Percentiles rank a stretch among this genome's conserved stretches.
phyloP scores from a whole-genome alignment of 768 basidiomycete species.

The Tylopilus subfusipes region DNA sequence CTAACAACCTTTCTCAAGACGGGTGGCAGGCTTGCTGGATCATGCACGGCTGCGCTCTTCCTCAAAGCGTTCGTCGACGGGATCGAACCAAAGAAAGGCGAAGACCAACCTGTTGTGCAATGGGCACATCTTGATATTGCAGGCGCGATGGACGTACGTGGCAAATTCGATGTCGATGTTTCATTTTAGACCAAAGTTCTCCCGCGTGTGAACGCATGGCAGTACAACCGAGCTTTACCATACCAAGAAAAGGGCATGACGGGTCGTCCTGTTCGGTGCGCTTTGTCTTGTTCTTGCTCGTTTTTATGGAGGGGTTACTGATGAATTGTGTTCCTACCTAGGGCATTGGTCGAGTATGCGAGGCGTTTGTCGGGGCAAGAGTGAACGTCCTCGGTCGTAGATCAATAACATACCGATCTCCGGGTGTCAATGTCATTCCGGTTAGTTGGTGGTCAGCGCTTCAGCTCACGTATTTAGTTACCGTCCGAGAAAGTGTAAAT shows the following conservation, averaged over 20 bases:
- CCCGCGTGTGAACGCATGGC: not conserved
- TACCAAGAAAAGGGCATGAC: conserved; percentile 79
- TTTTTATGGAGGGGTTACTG: not conserved
- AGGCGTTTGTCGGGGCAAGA: conserved; percentile 24
- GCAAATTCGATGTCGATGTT: conserved; percentile 5
- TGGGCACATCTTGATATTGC: conserved; percentile 92
- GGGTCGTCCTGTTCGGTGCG: conserved; percentile 74
- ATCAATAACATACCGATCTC: not conserved
- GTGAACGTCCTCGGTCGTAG: conserved; percentile 13
- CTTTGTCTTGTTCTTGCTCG: not conserved
- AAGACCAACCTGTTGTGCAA: conserved; percentile 50
- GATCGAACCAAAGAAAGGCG: conserved; percentile 57
- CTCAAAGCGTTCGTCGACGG: conserved; percentile 79
- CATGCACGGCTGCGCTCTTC: conserved; percentile 84
- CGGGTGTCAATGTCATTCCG: not conserved
- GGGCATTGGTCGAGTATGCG: conserved; percentile 34
- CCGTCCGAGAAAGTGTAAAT: too few relatives aligned
- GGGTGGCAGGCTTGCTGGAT: conserved; percentile 69
- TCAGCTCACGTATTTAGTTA: too few relatives aligned
- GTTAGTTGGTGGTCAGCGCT: too few relatives aligned
- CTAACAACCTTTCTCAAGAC: conserved; percentile 39
- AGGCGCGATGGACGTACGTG: conserved; percentile 65
- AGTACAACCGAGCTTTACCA: conserved; percentile 51
- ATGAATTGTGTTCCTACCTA: conserved; percentile 4
- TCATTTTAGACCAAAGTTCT: not conserved